Conservation (phyloP, 176 grass and related monocot genomes). For the Cenchrus americanus region DNA sequence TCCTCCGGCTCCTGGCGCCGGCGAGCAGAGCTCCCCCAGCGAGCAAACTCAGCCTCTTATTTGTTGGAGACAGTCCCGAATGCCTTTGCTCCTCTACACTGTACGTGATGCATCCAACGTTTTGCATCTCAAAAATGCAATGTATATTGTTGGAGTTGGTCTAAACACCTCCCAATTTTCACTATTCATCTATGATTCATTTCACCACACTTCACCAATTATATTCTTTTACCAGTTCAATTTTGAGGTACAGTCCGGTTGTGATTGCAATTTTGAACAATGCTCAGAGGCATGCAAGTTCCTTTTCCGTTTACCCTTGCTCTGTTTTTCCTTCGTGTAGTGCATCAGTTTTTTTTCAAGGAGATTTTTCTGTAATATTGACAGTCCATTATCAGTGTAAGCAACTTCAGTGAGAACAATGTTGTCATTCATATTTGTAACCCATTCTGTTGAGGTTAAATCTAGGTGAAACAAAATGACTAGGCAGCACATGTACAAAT, state of each 20-base stretch:
- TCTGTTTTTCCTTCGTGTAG: background rate
- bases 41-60: too few species aligned
- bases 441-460: background rate
- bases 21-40: too few species aligned
- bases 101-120: too few species aligned
- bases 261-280: constrained; percentile 19
- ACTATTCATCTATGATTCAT: too few species aligned
- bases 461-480: background rate
- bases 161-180: too few species aligned
- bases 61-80: too few species aligned
- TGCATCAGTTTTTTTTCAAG: too few species aligned
- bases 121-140: too few species aligned
- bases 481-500: background rate
- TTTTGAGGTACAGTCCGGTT: background rate
- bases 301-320: background rate
- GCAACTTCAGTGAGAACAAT: background rate
- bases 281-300: background rate
- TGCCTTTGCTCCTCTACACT: too few species aligned
- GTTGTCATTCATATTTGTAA: constrained; percentile 8
- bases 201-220: too few species aligned
- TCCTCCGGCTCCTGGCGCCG: too few species aligned
- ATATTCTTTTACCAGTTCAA: background rate
- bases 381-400: background rate
- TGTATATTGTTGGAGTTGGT: too few species aligned
- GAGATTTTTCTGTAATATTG: background rate